Evolutionary conservation across 2,329 filamentous ascomycete genomes (phyloP).

Genomic region (Fusarium multiceps): DNA sequence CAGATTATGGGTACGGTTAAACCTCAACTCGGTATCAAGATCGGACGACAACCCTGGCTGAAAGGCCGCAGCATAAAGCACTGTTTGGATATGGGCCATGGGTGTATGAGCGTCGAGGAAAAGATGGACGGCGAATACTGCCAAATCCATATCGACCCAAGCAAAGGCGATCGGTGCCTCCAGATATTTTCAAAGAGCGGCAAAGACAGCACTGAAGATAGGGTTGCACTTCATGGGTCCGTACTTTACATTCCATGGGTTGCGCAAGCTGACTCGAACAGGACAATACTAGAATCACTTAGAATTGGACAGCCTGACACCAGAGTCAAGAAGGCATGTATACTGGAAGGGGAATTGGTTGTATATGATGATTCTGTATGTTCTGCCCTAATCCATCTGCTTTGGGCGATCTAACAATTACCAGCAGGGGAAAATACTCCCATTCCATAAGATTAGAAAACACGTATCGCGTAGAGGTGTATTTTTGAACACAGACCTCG

Average conservation of each 20-base stretch:
- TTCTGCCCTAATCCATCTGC: not conserved
- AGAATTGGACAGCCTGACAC: constrained; percentile 69
- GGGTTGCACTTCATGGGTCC: constrained; percentile 67
- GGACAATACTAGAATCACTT: constrained; percentile 72
- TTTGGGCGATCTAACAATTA: constrained; percentile 19
- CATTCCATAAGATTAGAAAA: constrained; percentile 85
- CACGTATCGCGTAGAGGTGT: constrained; percentile 79
- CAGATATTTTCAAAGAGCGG: constrained; percentile 93
- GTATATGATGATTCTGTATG: constrained; percentile 75
- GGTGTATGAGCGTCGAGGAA: constrained; percentile 77
- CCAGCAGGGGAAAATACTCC: constrained; percentile 70
- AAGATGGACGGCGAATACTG: constrained; percentile 94
- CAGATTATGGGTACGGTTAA: constrained; percentile 53
- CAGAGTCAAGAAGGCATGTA: constrained; percentile 72
- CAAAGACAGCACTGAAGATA: constrained; percentile 85
- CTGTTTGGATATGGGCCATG: constrained; percentile 72
- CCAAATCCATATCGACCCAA: constrained; percentile 83
- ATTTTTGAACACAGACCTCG: constrained; percentile 73
- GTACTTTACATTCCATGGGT: constrained; percentile 20
- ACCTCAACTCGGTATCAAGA: constrained; percentile 70
- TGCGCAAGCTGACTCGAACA: constrained; percentile 39
- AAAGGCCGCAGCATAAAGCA: constrained; percentile 79
- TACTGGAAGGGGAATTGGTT: constrained; percentile 85
- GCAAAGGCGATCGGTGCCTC: constrained; percentile 65
- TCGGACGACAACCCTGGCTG: constrained; percentile 71